A percentile compares a stretch with the other conserved stretches of the same genome.
These are phyloP conservation scores for Fusarium protoensiforme DNA, from an alignment of 2,329 filamentous ascomycete genomes.

Conservation along the genomic window DNA sequence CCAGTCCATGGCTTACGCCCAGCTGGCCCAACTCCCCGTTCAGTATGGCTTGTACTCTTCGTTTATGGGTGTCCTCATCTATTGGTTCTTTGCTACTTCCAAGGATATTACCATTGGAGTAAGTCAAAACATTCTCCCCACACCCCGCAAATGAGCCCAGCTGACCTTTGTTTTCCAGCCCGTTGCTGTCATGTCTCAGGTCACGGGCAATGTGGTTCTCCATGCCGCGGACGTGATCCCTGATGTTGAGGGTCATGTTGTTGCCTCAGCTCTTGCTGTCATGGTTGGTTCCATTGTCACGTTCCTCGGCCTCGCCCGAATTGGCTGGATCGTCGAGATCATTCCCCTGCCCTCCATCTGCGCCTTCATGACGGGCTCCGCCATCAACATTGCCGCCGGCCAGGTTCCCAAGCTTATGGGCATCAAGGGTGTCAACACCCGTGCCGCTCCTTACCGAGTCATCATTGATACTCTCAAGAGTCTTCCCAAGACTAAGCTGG, in stretches of 20 bases:
- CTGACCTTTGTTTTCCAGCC: conserved; percentile 53
- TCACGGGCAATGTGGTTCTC: conserved; percentile 61
- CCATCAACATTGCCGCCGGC: conserved; percentile 61
- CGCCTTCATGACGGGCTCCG: conserved; percentile 66
- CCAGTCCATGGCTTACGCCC: conserved; percentile 65
- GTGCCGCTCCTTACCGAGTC: conserved; percentile 59
- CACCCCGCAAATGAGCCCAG: neutral
- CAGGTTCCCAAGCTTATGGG: conserved; percentile 64
- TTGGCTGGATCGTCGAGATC: conserved; percentile 66
- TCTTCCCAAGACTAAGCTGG: conserved; percentile 64
- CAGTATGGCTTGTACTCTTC: conserved; percentile 74
- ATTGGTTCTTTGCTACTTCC: conserved; percentile 98
- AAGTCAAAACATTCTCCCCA: conserved; percentile 49
- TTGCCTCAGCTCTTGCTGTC: conserved; percentile 60
- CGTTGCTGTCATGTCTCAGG: conserved; percentile 64
- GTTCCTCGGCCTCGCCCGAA: conserved; percentile 60
- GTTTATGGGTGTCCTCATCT: conserved; percentile 94
- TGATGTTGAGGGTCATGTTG: conserved; percentile 53
- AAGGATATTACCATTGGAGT: conserved; percentile 90
- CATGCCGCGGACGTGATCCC: conserved; percentile 52
- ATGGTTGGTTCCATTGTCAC: conserved; percentile 61
- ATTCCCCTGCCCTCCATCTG: conserved; percentile 64
- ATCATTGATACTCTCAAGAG: conserved; percentile 63
- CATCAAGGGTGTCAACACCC: conserved; percentile 61
- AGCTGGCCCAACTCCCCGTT: conserved; percentile 58